Evolutionary conservation across 2,329 filamentous ascomycete genomes (phyloP), one percentile per base, ranked within the genome.

Genomic region (Aspergillus pseudoterreus): DNA sequence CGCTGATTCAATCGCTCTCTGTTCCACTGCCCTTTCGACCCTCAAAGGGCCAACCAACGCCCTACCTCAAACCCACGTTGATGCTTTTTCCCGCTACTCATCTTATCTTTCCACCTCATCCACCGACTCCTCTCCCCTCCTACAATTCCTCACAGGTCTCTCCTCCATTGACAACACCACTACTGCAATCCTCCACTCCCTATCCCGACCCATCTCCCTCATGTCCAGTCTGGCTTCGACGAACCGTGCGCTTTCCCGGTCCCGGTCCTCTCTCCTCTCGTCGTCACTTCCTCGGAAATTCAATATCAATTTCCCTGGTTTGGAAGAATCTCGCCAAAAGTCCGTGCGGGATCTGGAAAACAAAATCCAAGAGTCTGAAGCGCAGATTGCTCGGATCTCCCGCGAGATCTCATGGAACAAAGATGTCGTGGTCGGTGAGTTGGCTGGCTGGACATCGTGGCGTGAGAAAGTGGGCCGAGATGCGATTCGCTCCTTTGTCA

Each of bases 401-500:
- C 83, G 83, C 47, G 94, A 99, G 71, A 75, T 99, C 50, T 78
- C 90, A 45, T 96, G 94, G 70, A 96, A 92, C 44, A 92, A 96
- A 73, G 90, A 95, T 70, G 90, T 92, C 12, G 92, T 97, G 21
- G 92, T 95, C 6, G 81, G 84, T 1, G 94, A 99, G 73, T 71
- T 99, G 50, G 94, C 94, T 0, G 91, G 89, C 14, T 99, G 94
- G 90, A 92, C 96, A 64, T 90, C 95, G 38, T 83, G 91, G 75
- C 85, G 95, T 64, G 89, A 90, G 59, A 83, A 82, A 63, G 84
- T 89, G 73, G 91, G 88, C 1, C 78, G 85, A 54, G 82, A 82
- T 52, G 88, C 90, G 24, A 82, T 96, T 55, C 83, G 80, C 58
- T 84, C 90, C 43, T 82, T 95, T 60, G 92, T 88, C 15, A 82